Base-by-base conservation (phyloP, 352 stramenopile genomes). In the Globisporangium irregulare region DNA sequence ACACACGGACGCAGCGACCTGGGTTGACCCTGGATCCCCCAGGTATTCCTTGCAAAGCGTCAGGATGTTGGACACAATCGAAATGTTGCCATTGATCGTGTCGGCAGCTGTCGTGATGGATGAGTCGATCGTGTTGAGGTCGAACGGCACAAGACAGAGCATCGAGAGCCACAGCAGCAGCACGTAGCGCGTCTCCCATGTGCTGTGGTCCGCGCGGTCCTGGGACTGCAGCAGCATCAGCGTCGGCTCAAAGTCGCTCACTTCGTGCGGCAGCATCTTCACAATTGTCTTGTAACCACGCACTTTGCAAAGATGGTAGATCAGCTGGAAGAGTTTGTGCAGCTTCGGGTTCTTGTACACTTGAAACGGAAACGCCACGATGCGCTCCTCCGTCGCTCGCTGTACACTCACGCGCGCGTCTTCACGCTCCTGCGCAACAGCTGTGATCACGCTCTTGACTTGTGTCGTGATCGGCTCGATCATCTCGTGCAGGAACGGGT, bases 101-200 rank as follows among this genome's bases (percentile, higher is more conserved):
- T 62, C 68, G 14, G 56, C 71, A 22, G 43, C 46, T 41, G 68
- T 66, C 34, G 64, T 43, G 24, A 61, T 71, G 1, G 92, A 96
- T 58, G 92, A 98, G 80, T 99, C 96, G 65, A 99, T 98, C 1
- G 92, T 97, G 58, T 87, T 77, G 59, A 99, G 90, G 76, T 99
- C 91, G 77, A 99, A 99, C 0, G 98, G 98, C 24, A 99, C 94
- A 29, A 99, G 85, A 68, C 93, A 98, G 48, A 99, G 84, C 76
- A 99, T 98, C 12, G 89, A 97, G 53, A 99, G 81, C 98, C 98
- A 99, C 27, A 99, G 86, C 73, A 99, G 83, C 55, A 99, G 73
- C 53, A 94, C 85, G 62, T 93, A 95, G 54, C 87, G 87, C 60
- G 78, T 92, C 69, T 92, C 78, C 83, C 81, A 92, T 27, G 74